phyloP scores from a whole-genome alignment of 176 grass and related monocot genomes.

The Urochloa ruziziensis region DNA sequence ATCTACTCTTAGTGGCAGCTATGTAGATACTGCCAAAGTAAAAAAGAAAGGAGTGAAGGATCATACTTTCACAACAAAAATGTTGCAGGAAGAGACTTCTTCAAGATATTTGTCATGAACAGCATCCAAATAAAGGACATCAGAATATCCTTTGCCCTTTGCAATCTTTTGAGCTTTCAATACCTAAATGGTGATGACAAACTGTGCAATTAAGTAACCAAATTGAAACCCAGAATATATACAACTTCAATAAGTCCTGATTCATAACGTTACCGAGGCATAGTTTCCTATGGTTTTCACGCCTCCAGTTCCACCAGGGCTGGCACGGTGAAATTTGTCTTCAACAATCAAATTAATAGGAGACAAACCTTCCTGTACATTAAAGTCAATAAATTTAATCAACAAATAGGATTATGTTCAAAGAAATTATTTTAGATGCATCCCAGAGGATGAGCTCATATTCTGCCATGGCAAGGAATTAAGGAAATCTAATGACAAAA shows the following conservation, averaged over 20 bases:
- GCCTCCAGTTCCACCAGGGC: constrained; percentile 87
- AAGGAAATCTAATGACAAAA: neutral
- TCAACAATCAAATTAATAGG: constrained; percentile 94
- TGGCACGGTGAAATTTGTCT: constrained; percentile 77
- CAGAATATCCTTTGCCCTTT: constrained; percentile 86
- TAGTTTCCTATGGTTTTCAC: constrained; percentile 95
- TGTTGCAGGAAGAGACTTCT: constrained; percentile 95
- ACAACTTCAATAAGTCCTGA: neutral
- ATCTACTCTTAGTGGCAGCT: neutral
- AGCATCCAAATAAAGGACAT: constrained; percentile 86
- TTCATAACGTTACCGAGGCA: constrained; percentile 61
- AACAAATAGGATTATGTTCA: neutral
- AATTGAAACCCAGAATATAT: neutral
- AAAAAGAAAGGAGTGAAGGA: constrained; percentile 8
- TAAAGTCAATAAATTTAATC: constrained; percentile 18
- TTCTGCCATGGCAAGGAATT: neutral
- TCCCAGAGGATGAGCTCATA: neutral
- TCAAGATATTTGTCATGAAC: constrained; percentile 87
- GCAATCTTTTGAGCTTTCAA: constrained; percentile 80
- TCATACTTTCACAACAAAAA: constrained; percentile 86
- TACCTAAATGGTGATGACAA: constrained; percentile 51
- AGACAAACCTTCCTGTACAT: constrained; percentile 75
- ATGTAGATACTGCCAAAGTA: neutral
- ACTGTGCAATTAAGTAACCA: constrained; percentile 5
- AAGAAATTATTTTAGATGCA: neutral